These are phyloP conservation scores for Candida albicans DNA, from an alignment of 1,139 yeast genomes.

Conservation along the genomic window DNA sequence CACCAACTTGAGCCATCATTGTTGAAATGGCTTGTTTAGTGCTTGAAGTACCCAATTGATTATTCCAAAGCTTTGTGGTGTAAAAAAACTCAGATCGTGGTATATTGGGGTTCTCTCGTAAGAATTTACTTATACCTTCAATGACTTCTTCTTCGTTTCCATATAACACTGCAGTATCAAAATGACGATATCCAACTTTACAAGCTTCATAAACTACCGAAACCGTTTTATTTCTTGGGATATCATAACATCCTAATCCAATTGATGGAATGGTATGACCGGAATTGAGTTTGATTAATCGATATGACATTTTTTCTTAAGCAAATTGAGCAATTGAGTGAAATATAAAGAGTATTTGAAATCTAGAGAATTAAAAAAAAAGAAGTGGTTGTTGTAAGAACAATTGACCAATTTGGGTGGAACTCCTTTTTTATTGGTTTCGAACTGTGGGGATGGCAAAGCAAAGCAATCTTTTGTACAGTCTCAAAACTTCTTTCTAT, in stretches of 20 bases:
- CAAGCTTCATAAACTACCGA: constrained; percentile 48
- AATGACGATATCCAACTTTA: constrained; percentile 51
- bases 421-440: too few relatives aligned
- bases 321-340: not conserved
- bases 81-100: constrained; percentile 64
- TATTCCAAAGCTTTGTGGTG: constrained; percentile 49
- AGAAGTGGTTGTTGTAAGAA: not conserved
- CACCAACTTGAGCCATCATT: constrained; percentile 28
- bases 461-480: too few relatives aligned
- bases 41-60: constrained; percentile 27
- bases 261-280: constrained; percentile 36
- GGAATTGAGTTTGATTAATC: constrained; percentile 14
- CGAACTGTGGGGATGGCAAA: too few relatives aligned
- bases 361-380: not conserved
- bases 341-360: not conserved
- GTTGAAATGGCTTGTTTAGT: constrained; percentile 29
- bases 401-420: too few relatives aligned
- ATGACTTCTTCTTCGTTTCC: constrained; percentile 60
- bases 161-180: constrained; percentile 62
- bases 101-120: constrained; percentile 48
- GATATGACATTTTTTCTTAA: constrained; percentile 11
- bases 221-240: constrained; percentile 25
- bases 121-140: constrained; percentile 50
- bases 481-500: too few relatives aligned
- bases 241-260: constrained; percentile 39